Percentiles rank a stretch among this genome's conserved stretches.
phyloP scores from a whole-genome alignment of 2,329 filamentous ascomycete species.

The Alternaria brassicicola region DNA sequence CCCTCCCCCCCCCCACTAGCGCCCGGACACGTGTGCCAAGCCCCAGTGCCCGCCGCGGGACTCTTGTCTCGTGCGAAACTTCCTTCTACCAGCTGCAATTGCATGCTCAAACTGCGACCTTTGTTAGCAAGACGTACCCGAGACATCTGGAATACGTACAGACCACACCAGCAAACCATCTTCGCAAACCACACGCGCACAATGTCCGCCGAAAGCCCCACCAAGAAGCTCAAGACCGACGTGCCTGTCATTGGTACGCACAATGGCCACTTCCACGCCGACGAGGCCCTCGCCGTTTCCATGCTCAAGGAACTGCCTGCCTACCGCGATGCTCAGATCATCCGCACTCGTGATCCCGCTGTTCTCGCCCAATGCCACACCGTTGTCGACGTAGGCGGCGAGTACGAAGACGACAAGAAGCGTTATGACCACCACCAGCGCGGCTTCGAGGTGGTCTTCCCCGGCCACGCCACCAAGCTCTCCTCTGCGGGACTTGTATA shows the following conservation, averaged over 20 bases:
- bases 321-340: conserved; percentile 74
- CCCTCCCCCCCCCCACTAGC: conserved; percentile 8
- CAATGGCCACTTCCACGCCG: conserved; percentile 98
- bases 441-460: conserved; percentile 84
- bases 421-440: conserved; percentile 99
- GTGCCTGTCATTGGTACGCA: conserved; percentile 81
- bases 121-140: conserved; percentile 1
- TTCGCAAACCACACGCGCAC: conserved; percentile 6
- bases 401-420: conserved; percentile 77
- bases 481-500: conserved; percentile 94
- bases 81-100: conserved; percentile 19
- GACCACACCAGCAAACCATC: neutral
- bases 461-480: conserved; percentile 82
- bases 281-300: conserved; percentile 95
- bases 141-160: neutral
- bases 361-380: conserved; percentile 84
- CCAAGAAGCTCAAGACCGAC: conserved; percentile 84
- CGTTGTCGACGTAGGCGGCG: conserved; percentile 96
- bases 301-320: conserved; percentile 88
- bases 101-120: conserved; percentile 25
- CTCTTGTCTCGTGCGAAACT: conserved; percentile 10
- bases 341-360: conserved; percentile 85
- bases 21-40: conserved; percentile 20
- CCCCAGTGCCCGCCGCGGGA: conserved; percentile 15
- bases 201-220: conserved; percentile 50